phyloP scores from a whole-genome alignment of 169 alveolate genomes.

The Theileria equi region DNA sequence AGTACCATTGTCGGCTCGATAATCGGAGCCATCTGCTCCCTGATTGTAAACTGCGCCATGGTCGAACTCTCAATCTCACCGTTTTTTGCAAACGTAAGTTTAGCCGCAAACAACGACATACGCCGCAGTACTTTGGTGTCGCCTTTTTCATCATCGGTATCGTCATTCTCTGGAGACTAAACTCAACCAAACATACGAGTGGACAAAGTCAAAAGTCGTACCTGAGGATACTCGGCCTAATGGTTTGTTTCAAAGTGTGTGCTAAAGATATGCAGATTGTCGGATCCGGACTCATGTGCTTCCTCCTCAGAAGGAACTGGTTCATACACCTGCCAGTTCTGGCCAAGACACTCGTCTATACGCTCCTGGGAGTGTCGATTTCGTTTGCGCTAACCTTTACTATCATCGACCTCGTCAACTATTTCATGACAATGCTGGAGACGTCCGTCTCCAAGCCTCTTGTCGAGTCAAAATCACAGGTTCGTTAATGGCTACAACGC shows the following conservation, averaged over 20 bases:
- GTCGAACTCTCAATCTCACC: constrained; percentile 89
- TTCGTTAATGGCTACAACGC: constrained; percentile 9
- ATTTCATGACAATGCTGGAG: constrained; percentile 80
- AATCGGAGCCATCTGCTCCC: constrained; percentile 84
- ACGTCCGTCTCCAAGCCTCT: constrained; percentile 83
- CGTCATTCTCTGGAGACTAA: constrained; percentile 85
- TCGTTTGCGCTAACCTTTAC: constrained; percentile 91
- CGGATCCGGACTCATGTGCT: constrained; percentile 87
- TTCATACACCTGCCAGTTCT: constrained; percentile 76
- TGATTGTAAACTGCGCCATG: constrained; percentile 87
- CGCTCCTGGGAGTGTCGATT: constrained; percentile 91
- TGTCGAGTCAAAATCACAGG: constrained; percentile 86
- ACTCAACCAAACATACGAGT: constrained; percentile 58
- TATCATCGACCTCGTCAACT: constrained; percentile 87
- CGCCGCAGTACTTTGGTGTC: constrained; percentile 83
- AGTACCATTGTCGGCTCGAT: constrained; percentile 82
- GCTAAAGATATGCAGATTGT: constrained; percentile 60
- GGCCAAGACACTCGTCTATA: constrained; percentile 86
- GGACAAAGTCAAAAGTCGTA: constrained; percentile 64
- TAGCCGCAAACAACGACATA: background rate
- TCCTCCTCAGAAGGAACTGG: constrained; percentile 89
- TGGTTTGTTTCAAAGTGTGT: constrained; percentile 59
- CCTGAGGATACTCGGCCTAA: constrained; percentile 67
- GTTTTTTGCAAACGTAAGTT: constrained; percentile 84
- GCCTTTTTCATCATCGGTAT: constrained; percentile 85